Conservation (phyloP, 1,139 yeast genomes). For the Kazachstania sp. region DNA sequence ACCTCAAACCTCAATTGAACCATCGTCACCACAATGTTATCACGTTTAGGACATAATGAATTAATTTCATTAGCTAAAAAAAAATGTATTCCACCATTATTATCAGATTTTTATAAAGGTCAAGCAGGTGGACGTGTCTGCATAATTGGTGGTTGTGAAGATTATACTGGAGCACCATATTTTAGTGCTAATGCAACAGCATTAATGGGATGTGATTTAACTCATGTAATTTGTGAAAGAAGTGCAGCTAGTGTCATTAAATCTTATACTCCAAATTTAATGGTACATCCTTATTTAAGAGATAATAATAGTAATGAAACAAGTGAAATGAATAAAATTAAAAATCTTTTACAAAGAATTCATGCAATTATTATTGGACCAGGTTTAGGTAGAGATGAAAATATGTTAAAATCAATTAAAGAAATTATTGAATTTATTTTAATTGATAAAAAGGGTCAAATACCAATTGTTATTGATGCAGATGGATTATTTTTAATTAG, state of each 20-base stretch:
- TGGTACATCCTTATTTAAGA: constrained; percentile 85
- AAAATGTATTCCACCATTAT: constrained; percentile 64
- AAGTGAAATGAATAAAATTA: constrained; percentile 47
- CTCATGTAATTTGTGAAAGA: constrained; percentile 77
- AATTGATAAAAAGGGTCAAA: constrained; percentile 29
- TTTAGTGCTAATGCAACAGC: constrained; percentile 83
- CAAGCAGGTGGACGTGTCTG: constrained; percentile 80
- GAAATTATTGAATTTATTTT: constrained; percentile 44
- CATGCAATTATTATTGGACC: constrained; percentile 89
- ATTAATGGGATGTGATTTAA: constrained; percentile 76
- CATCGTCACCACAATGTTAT: constrained; percentile 7
- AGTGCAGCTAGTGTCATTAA: constrained; percentile 77
- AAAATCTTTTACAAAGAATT: constrained; percentile 49
- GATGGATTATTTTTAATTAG: constrained; percentile 59
- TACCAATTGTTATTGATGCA: constrained; percentile 80
- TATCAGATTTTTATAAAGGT: constrained; percentile 73
- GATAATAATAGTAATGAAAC: constrained; percentile 7
- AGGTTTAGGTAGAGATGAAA: constrained; percentile 77
- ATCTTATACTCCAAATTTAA: constrained; percentile 80
- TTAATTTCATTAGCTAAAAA: constrained; percentile 41
- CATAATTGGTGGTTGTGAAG: constrained; percentile 90
- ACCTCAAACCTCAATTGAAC: no score
- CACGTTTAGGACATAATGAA: constrained; percentile 35
- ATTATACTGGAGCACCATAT: constrained; percentile 90
- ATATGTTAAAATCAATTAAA: constrained; percentile 55